Evolutionary conservation across 805 yeast genomes (phyloP).

Genomic region (Saturnispora sanitii): DNA sequence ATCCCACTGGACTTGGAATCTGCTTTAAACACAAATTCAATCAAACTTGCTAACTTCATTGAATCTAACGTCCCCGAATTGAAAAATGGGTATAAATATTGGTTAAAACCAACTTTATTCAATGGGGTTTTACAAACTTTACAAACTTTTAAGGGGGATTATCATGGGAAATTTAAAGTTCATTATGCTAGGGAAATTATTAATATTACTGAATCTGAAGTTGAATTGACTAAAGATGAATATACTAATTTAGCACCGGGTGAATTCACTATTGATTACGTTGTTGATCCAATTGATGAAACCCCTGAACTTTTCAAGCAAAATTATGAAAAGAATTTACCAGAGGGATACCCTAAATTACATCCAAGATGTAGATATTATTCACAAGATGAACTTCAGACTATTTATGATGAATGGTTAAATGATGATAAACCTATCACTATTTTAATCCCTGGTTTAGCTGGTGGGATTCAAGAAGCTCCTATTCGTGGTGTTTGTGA

Average conservation of each 20-base stretch:
- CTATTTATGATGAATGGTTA: slow-evolving; percentile 24
- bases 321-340: slow-evolving; percentile 32
- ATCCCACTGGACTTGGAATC: slow-evolving; percentile 17
- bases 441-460: slow-evolving; percentile 59
- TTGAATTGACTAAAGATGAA: slow-evolving; percentile 3
- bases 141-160: slow-evolving; percentile 36
- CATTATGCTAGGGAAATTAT: slow-evolving; percentile 37
- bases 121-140: slow-evolving; percentile 44
- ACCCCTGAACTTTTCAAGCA: slow-evolving; percentile 21
- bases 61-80: slow-evolving; percentile 32
- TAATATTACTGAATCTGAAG: slow-evolving; percentile 21
- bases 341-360: slow-evolving; percentile 46
- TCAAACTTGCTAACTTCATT: slow-evolving; percentile 29
- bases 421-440: slow-evolving; percentile 44
- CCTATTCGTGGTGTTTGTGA: slow-evolving; percentile 49
- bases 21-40: slow-evolving; percentile 11
- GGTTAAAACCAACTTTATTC: slow-evolving; percentile 36
- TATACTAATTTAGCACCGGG: slow-evolving; percentile 23
- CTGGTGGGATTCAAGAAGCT: slow-evolving; percentile 75
- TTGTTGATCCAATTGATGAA: slow-evolving; percentile 24
- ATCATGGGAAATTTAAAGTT: slow-evolving; percentile 32
- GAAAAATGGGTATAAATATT: slow-evolving; percentile 28
- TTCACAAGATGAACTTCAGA: slow-evolving; percentile 34
- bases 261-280: slow-evolving; percentile 42
- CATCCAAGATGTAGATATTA: slow-evolving; percentile 64